These are phyloP conservation scores for Phytophthora lateralis DNA, from an alignment of 352 stramenopile species.

Conservation along the genomic window DNA sequence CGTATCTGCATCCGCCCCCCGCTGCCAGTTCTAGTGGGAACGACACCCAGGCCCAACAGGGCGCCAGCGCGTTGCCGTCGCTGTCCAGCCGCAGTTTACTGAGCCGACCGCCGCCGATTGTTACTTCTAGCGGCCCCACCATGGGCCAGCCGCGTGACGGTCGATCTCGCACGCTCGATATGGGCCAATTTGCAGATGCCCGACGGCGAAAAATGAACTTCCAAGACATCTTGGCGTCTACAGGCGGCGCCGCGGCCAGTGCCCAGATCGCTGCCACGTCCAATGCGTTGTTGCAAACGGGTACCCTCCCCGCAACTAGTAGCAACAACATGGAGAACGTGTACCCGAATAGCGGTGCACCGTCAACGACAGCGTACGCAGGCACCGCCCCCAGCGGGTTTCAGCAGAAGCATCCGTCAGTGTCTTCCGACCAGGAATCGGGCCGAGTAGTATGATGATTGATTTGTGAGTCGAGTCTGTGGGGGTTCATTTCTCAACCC, in stretches of 20 bases:
- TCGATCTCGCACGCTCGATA: slow-evolving; percentile 85
- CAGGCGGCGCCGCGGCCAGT: slow-evolving; percentile 19
- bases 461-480: slow-evolving; percentile 30
- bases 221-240: slow-evolving; percentile 84
- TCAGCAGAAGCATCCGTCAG: slow-evolving; percentile 24
- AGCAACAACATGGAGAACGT: slow-evolving; percentile 54
- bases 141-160: slow-evolving; percentile 80
- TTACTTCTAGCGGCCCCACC: slow-evolving; percentile 40
- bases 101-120: slow-evolving; percentile 31
- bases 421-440: slow-evolving; percentile 33
- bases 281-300: slow-evolving; percentile 19
- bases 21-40: slow-evolving; percentile 15
- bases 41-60: slow-evolving; percentile 26
- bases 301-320: slow-evolving; percentile 12
- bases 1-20: slow-evolving; percentile 43
- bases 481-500: slow-evolving; percentile 6
- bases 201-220: slow-evolving; percentile 89
- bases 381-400: slow-evolving; percentile 22
- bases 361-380: slow-evolving; percentile 27
- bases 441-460: slow-evolving; percentile 59
- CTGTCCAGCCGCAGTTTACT: slow-evolving; percentile 59
- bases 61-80: slow-evolving; percentile 51
- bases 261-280: slow-evolving; percentile 17
- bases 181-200: slow-evolving; percentile 81
- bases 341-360: slow-evolving; percentile 44